These are phyloP conservation scores for Auricularia cornea DNA, from an alignment of 768 basidiomycete genomes.

Conservation along the genomic window DNA sequence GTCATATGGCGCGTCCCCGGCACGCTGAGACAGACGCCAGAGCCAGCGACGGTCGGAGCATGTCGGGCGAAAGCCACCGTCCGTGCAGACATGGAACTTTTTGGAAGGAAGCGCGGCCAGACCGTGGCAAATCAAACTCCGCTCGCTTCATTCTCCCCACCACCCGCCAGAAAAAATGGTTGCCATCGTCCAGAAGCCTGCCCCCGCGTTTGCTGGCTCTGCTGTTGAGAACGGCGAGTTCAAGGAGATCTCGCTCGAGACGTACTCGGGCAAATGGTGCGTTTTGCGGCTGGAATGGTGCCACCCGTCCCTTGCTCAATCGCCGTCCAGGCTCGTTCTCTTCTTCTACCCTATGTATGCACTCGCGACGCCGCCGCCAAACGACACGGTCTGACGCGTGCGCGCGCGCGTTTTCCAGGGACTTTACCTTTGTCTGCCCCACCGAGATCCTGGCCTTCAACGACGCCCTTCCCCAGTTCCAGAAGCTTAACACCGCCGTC, in stretches of 20 bases:
- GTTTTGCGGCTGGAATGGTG: conserved; percentile 13
- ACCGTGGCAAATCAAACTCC: background rate
- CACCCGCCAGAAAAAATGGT: conserved; percentile 17
- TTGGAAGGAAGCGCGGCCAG: background rate
- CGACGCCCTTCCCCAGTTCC: conserved; percentile 70
- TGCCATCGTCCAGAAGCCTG: conserved; percentile 72
- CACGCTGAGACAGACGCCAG: no score
- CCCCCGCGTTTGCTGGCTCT: conserved; percentile 69
- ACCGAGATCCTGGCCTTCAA: conserved; percentile 96
- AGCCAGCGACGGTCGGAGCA: no score
- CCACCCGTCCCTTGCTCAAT: conserved; percentile 9
- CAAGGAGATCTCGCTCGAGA: conserved; percentile 62
- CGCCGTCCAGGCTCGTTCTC: conserved; percentile 65
- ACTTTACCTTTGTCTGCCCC: conserved; percentile 88
- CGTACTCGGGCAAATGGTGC: conserved; percentile 75
- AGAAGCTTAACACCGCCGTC: conserved; percentile 62
- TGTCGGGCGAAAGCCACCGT: no score
- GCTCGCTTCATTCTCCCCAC: background rate
- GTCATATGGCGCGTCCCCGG: no score
- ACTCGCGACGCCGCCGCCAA: background rate
- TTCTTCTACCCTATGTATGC: conserved; percentile 92
- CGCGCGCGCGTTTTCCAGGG: background rate
- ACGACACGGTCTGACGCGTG: background rate
- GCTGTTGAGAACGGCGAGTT: conserved; percentile 73
- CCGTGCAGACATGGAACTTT: background rate